These are phyloP conservation scores for Coemansia sp. DNA, from an alignment of 192 early-diverging fungal genomes.

Conservation along the genomic window DNA sequence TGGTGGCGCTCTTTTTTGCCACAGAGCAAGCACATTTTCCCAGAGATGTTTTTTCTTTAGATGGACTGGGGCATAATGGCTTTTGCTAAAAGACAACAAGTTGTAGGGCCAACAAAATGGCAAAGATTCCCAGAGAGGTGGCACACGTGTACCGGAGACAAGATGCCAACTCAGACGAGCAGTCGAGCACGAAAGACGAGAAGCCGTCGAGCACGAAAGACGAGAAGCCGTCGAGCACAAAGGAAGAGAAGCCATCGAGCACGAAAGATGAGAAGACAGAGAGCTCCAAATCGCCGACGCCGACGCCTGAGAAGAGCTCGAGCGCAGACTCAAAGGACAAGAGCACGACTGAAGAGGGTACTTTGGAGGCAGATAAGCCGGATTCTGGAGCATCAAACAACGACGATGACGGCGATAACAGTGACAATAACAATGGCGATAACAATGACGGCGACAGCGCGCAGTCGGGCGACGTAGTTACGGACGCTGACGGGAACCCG, in stretches of 20 bases:
- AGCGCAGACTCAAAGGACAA: background rate
- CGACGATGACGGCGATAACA: background rate
- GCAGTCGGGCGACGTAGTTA: conserved; percentile 6
- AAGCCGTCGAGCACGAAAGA: conserved; percentile 4
- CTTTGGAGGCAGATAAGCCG: background rate
- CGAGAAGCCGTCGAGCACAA: background rate
- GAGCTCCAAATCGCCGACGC: background rate
- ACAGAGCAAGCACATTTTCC: background rate
- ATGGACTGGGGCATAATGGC: background rate
- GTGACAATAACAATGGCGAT: conserved; percentile 6
- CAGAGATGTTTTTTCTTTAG: background rate
- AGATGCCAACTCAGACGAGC: background rate
- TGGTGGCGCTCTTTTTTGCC: background rate
- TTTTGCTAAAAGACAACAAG: background rate
- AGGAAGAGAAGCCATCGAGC: background rate
- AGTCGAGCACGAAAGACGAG: background rate
- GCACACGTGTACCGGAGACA: conserved; percentile 4
- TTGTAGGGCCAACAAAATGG: conserved; percentile 14
- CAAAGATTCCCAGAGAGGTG: conserved; percentile 7
- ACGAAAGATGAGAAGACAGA: conserved; percentile 7
- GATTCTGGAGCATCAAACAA: background rate
- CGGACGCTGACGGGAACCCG: conserved; percentile 46
- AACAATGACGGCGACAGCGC: conserved; percentile 8
- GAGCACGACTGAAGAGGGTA: background rate
- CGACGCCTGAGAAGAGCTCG: conserved; percentile 5